Evolutionary conservation across 306 rosid genomes (phyloP), one percentile per base, ranked within the genome.

Genomic region (Corylus heterophylla): DNA sequence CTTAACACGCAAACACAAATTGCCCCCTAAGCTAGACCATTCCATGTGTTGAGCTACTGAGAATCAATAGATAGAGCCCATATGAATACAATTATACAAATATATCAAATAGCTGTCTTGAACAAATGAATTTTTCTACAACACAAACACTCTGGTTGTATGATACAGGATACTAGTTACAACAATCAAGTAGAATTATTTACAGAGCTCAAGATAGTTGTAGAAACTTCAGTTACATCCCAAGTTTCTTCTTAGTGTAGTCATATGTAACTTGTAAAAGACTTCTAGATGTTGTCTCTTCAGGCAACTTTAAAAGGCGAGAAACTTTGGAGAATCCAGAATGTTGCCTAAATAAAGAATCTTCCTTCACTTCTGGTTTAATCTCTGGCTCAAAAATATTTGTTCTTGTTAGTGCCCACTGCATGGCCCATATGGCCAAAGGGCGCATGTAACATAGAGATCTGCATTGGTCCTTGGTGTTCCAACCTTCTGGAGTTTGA

Each of bases 391-490:
- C 71, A 39, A 48, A 2, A 71, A 74, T 70, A 17, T 86, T 86
- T 70, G 87, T 79, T 83, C 84, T 87, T 78, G 94, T 78, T 76
- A 94, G 58, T 64, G 91, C 97, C 97, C 98, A 94, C 62, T 94
- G 98, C 97, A 94, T 94, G 16, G 98, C 94, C 98, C 98, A 94
- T 83, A 94, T 94, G 27, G 97, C 97, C 64, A 94, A 87, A 69
- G 98, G 98, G 50, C 98, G 93, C 98, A 94, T 94, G 88, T 94
- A 94, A 76, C 84, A 79, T 50, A 94, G 51, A 27, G 98, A 90
- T 82, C 98, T 83, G 70, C 87, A 94, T 85, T 80, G 89, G 76
- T 79, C 97, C 0, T 77, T 54, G 4, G 87, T 86, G 69, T 74
- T 88, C 98, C 98, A 94, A 67, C 90, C 98, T 85, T 94, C 98